Percentiles rank a stretch among this genome's conserved stretches.
Evolutionary conservation across 805 yeast species (phyloP).

Genomic region (Kuraishia capsulata): DNA sequence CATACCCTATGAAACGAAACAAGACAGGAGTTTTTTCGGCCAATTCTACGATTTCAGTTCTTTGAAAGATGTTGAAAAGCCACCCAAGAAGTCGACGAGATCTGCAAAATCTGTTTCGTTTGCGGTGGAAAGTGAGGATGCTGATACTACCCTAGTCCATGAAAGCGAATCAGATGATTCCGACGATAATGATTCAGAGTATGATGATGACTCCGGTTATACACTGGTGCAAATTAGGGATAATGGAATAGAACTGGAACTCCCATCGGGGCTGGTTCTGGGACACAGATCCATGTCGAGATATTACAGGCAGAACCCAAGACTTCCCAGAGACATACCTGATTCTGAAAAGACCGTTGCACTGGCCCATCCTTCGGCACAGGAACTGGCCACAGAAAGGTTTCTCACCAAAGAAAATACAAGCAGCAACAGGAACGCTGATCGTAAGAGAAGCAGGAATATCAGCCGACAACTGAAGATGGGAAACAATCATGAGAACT

Average conservation of each 20-base stretch:
- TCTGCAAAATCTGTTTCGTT: slow-evolving; percentile 20
- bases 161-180: too few relatives aligned
- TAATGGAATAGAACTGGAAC: slow-evolving; percentile 47
- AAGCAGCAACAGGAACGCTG: not conserved
- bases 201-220: slow-evolving; percentile 2
- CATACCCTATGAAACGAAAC: slow-evolving; percentile 33
- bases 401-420: not conserved
- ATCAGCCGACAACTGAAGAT: not conserved
- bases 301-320: slow-evolving; percentile 45
- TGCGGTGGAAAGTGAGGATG: slow-evolving; percentile 14
- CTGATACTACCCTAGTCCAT: slow-evolving; percentile 3
- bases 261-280: slow-evolving; percentile 60
- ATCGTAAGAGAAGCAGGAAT: not conserved
- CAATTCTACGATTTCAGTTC: slow-evolving; percentile 29
- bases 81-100: slow-evolving; percentile 4
- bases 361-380: not conserved
- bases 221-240: slow-evolving; percentile 29
- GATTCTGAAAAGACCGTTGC: slow-evolving; percentile 2
- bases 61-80: slow-evolving; percentile 11
- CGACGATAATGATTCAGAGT: slow-evolving; percentile 1
- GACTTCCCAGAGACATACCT: not conserved
- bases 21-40: slow-evolving; percentile 24
- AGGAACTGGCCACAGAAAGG: not conserved
- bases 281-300: slow-evolving; percentile 65
- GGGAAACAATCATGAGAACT: not conserved